Conservation (phyloP, 805 yeast genomes). For the Grigorovia yakushimaensis region DNA sequence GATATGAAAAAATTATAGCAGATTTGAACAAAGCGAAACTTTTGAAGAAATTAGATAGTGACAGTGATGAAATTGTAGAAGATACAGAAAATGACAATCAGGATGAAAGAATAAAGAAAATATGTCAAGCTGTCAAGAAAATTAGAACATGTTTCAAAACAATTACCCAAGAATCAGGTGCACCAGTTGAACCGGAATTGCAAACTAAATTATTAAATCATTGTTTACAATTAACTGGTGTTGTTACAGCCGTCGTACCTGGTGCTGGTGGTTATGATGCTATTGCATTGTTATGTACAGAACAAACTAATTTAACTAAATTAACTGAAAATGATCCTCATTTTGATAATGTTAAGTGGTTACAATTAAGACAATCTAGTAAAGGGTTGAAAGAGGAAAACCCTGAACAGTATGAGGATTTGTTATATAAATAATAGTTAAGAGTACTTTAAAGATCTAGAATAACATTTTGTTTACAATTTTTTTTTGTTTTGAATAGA, state of each 20-base stretch:
- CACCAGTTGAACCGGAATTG: constrained; percentile 75
- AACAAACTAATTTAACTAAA: constrained; percentile 29
- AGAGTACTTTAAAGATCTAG: no score
- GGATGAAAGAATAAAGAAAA: constrained; percentile 21
- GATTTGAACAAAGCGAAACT: constrained; percentile 7
- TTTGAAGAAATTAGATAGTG: background rate
- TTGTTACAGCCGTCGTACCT: constrained; percentile 92
- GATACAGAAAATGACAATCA: constrained; percentile 5
- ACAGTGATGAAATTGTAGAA: constrained; percentile 1
- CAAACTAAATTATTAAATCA: constrained; percentile 65
- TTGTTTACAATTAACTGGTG: constrained; percentile 54
- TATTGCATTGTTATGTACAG: constrained; percentile 57
- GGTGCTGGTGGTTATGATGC: constrained; percentile 99
- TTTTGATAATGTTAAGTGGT: constrained; percentile 51
- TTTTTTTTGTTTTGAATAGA: no score
- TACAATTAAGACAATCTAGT: constrained; percentile 53
- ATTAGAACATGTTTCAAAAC: constrained; percentile 51
- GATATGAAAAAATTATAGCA: constrained; percentile 29
- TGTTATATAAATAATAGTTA: constrained; percentile 5
- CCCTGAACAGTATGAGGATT: constrained; percentile 21
- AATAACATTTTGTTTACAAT: background rate
- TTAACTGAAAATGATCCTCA: constrained; percentile 20
- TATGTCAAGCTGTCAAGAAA: constrained; percentile 33
- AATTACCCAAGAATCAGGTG: constrained; percentile 60
- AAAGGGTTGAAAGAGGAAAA: constrained; percentile 46